Percentiles rank a stretch among this genome's conserved stretches.
Conservation (phyloP, 1,284 basidiomycete species). For the Erythrobasidium hasegawianum region DNA sequence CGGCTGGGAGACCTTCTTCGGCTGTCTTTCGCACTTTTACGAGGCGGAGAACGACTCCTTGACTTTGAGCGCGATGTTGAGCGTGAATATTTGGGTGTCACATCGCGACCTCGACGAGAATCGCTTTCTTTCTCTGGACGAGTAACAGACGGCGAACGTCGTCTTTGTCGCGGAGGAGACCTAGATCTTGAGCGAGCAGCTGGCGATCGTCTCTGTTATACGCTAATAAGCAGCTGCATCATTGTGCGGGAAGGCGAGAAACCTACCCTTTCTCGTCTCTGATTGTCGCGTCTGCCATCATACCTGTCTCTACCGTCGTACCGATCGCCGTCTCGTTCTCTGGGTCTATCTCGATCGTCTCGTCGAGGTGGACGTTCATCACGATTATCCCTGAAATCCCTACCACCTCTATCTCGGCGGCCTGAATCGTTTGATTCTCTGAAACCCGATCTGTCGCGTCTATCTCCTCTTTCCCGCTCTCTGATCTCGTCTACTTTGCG, state of each 20-base stretch:
- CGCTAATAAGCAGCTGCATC: neutral
- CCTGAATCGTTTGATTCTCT: conserved; percentile 53
- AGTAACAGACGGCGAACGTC: neutral
- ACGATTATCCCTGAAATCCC: conserved; percentile 35
- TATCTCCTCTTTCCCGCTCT: conserved; percentile 47
- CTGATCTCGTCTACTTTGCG: conserved; percentile 45
- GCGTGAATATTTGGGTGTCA: neutral
- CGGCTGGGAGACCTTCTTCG: neutral
- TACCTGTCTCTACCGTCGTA: neutral
- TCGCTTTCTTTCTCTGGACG: neutral
- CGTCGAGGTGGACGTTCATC: conserved; percentile 5
- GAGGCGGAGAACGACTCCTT: neutral
- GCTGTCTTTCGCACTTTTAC: neutral
- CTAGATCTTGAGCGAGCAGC: neutral
- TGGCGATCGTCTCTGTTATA: neutral
- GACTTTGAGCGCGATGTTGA: neutral
- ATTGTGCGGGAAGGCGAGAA: conserved; percentile 1
- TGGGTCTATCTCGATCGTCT: conserved; percentile 8
- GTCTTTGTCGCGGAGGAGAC: conserved; percentile 2
- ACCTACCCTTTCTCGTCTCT: conserved; percentile 5
- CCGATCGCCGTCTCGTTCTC: conserved; percentile 13
- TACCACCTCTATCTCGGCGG: conserved; percentile 49
- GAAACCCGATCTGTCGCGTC: conserved; percentile 50
- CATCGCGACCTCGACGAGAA: neutral
- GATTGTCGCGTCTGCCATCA: neutral